phyloP scores from a whole-genome alignment of 1,139 yeast genomes.

The Sugiyamaella xylanicola region DNA sequence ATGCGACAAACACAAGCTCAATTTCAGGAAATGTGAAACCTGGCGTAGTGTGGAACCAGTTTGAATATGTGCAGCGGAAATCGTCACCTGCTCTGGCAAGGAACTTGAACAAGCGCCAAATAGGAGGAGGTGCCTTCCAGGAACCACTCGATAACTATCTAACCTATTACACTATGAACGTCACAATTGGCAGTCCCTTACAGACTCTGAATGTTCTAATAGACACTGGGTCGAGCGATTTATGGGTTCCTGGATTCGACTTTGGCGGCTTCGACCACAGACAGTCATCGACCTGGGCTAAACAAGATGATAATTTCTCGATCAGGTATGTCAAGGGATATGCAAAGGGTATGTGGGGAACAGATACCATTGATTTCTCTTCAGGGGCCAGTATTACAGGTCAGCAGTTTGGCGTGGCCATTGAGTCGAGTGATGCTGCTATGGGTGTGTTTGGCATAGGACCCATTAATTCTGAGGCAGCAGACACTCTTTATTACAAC shows the following conservation, averaged over 20 bases:
- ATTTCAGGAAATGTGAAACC: neutral
- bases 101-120: constrained; percentile 21
- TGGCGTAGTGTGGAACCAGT: constrained; percentile 23
- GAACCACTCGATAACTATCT: constrained; percentile 32
- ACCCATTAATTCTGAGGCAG: constrained; percentile 32
- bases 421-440: constrained; percentile 31
- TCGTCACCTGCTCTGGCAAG: constrained; percentile 1
- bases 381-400: constrained; percentile 24
- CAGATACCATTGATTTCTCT: constrained; percentile 28
- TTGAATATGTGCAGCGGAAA: constrained; percentile 23
- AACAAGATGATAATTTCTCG: constrained; percentile 27
- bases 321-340: constrained; percentile 35
- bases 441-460: constrained; percentile 38
- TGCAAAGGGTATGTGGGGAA: constrained; percentile 37
- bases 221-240: constrained; percentile 73
- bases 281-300: constrained; percentile 29
- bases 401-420: constrained; percentile 34
- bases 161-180: constrained; percentile 39
- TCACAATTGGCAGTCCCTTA: constrained; percentile 35
- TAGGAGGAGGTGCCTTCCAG: constrained; percentile 23
- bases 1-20: neutral
- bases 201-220: constrained; percentile 40
- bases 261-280: constrained; percentile 30
- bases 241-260: constrained; percentile 53
- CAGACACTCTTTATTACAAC: constrained; percentile 49